phyloP scores from a whole-genome alignment of 2,329 filamentous ascomycete species.

The Scopulariopsis brevicaulis region DNA sequence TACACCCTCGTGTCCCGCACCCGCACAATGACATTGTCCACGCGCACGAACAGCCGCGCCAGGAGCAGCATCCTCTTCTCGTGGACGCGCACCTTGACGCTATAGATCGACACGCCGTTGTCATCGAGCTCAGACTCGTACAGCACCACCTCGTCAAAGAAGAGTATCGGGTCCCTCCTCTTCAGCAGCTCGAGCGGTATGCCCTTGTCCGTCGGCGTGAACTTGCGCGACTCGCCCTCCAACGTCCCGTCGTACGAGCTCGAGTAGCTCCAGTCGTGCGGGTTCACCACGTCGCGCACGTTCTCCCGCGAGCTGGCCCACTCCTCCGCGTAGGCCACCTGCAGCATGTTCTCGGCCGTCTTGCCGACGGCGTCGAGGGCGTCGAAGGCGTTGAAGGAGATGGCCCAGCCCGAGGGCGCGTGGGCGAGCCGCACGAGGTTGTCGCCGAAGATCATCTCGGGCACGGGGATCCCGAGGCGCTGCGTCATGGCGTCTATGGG shows the following conservation, averaged over 20 bases:
- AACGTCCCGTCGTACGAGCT: slow-evolving; percentile 75
- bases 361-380: slow-evolving; percentile 90
- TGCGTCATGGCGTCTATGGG: slow-evolving; percentile 79
- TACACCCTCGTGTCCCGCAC: slow-evolving; percentile 87
- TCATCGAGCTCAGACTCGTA: slow-evolving; percentile 98
- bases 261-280: slow-evolving; percentile 97
- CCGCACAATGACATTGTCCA: slow-evolving; percentile 81
- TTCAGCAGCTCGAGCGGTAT: slow-evolving; percentile 84
- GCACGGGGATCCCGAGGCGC: slow-evolving; percentile 72
- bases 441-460: slow-evolving; percentile 99
- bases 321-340: slow-evolving; percentile 83
- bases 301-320: slow-evolving; percentile 63
- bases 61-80: slow-evolving; percentile 77
- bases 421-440: slow-evolving; percentile 74
- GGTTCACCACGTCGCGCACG: slow-evolving; percentile 89
- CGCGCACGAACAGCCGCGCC: slow-evolving; percentile 78
- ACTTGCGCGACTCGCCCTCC: slow-evolving; percentile 13
- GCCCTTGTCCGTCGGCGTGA: slow-evolving; percentile 21
- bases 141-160: slow-evolving; percentile 91
- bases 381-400: slow-evolving; percentile 76
- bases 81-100: slow-evolving; percentile 89
- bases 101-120: slow-evolving; percentile 86
- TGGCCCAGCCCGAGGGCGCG: slow-evolving; percentile 59
- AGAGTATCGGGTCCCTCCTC: slow-evolving; percentile 84
- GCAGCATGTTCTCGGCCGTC: slow-evolving; percentile 80